These are phyloP conservation scores for Mortierella sp. DNA, from an alignment of 371 early-diverging fungal genomes.

Conservation along the genomic window DNA sequence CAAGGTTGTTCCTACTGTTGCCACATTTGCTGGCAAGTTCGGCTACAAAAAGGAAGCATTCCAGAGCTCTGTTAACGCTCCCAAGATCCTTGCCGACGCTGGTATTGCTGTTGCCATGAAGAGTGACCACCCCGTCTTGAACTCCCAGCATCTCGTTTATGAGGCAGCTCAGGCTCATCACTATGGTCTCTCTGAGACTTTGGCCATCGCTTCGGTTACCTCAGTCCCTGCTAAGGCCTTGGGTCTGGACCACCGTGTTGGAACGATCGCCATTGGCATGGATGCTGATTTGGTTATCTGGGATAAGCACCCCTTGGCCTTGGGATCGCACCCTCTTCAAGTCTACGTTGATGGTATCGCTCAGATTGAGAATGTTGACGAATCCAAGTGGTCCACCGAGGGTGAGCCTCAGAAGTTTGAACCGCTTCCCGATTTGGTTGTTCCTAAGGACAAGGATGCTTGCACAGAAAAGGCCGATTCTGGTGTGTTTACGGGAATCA, in stretches of 20 bases:
- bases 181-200: constrained; percentile 77
- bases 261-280: constrained; percentile 74
- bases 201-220: constrained; percentile 78
- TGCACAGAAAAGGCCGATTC: constrained; percentile 52
- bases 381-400: constrained; percentile 25
- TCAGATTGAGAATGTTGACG: constrained; percentile 51
- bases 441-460: constrained; percentile 32
- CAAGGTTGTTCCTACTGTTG: constrained; percentile 73
- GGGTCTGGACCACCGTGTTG: constrained; percentile 79
- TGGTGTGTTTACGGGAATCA: constrained; percentile 50
- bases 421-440: constrained; percentile 25
- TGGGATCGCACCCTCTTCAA: constrained; percentile 83
- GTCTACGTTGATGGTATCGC: constrained; percentile 86
- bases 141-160: constrained; percentile 79
- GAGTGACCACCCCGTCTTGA: constrained; percentile 86
- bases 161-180: constrained; percentile 86
- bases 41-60: constrained; percentile 85
- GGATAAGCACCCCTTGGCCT: constrained; percentile 76
- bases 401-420: constrained; percentile 26
- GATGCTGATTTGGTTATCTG: constrained; percentile 89
- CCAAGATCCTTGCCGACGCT: constrained; percentile 74
- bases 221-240: constrained; percentile 81
- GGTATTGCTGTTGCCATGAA: constrained; percentile 86
- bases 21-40: constrained; percentile 81
- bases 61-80: constrained; percentile 73